Percentiles rank a stretch among this genome's conserved stretches.
Conservation (phyloP, 495 filamentous ascomycete genomes). For the Aspergillus carlsbadensis region DNA sequence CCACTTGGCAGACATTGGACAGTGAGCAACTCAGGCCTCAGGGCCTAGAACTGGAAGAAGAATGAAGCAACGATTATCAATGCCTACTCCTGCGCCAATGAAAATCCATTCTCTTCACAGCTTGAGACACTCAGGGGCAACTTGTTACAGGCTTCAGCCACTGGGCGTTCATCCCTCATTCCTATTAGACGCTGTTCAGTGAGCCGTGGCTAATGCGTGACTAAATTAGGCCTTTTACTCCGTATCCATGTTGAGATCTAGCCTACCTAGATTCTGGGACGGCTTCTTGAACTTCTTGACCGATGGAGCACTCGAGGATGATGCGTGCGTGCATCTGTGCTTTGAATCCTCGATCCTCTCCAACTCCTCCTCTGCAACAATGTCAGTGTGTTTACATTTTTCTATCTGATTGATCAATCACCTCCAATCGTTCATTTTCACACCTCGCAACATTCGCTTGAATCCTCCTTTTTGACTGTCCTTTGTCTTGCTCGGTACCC, state of each 20-base stretch:
- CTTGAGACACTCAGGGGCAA: conserved; percentile 24
- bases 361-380: neutral
- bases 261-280: conserved; percentile 2
- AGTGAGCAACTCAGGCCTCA: neutral
- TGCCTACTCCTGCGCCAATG: conserved; percentile 3
- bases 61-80: neutral
- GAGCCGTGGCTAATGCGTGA: conserved; percentile 1
- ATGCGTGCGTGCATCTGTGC: neutral
- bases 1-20: no score
- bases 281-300: neutral
- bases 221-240: conserved; percentile 6
- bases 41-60: conserved; percentile 6
- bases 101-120: neutral
- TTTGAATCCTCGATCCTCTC: conserved; percentile 6
- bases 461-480: neutral
- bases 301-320: neutral
- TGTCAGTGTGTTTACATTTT: neutral
- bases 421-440: neutral
- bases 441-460: conserved; percentile 1
- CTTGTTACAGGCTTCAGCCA: conserved; percentile 15
- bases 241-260: neutral
- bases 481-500: neutral
- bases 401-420: conserved; percentile 2
- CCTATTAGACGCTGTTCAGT: neutral
- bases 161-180: neutral